Conservation (phyloP, 1,284 basidiomycete species). For the Thelephora terrestris region DNA sequence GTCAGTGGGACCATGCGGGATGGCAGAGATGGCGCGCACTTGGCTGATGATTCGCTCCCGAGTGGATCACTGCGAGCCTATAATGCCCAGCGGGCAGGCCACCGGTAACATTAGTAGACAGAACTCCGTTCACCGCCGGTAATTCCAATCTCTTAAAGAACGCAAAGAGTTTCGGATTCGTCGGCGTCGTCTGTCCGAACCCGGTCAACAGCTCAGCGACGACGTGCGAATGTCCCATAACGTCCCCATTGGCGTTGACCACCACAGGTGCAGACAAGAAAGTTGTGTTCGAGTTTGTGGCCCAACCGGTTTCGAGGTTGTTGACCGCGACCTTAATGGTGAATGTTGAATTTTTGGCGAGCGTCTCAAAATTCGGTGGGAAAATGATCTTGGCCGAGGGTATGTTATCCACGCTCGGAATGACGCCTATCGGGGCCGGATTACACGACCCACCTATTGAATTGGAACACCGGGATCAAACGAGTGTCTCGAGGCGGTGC, state of each 20-base stretch:
- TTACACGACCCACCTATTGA: conserved; percentile 20
- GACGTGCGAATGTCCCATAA: conserved; percentile 57
- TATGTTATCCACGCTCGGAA: conserved; percentile 38
- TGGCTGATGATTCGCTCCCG: conserved; percentile 58
- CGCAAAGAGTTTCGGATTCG: conserved; percentile 43
- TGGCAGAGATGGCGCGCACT: conserved; percentile 10
- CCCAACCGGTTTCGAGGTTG: conserved; percentile 50
- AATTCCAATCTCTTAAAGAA: conserved; percentile 64
- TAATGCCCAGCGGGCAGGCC: conserved; percentile 55
- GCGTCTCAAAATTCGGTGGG: conserved; percentile 43
- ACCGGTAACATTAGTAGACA: conserved; percentile 40
- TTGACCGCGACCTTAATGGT: conserved; percentile 46
- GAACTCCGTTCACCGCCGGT: conserved; percentile 35
- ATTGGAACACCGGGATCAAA: no score
- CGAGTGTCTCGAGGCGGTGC: no score
- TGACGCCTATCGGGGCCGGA: conserved; percentile 42
- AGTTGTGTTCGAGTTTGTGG: conserved; percentile 48
- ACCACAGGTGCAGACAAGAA: conserved; percentile 64
- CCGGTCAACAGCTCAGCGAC: conserved; percentile 44
- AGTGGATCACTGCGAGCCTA: conserved; percentile 46
- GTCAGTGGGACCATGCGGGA: no score
- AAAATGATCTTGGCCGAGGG: conserved; percentile 47
- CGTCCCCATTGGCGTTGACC: conserved; percentile 39
- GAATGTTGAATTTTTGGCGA: conserved; percentile 44
- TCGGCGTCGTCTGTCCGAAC: conserved; percentile 38